Evolutionary conservation across 140 eudicot genomes (phyloP).

Genomic region (Flaveria floridana): DNA sequence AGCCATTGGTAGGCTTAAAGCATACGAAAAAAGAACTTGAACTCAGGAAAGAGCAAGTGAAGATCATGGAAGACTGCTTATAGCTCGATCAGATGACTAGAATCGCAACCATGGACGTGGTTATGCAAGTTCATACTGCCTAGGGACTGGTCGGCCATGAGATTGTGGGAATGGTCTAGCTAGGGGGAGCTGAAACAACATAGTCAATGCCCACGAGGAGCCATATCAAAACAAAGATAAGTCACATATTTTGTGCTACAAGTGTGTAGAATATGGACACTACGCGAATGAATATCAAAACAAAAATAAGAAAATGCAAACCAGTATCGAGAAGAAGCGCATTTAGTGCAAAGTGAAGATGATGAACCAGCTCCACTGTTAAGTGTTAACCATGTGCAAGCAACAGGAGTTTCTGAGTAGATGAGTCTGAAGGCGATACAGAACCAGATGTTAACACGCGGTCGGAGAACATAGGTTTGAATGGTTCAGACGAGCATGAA

Average conservation of each 20-base stretch:
- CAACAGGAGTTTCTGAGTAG: background rate
- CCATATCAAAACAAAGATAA: background rate
- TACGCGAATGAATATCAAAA: background rate
- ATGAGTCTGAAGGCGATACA: background rate
- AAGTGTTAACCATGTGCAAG: background rate
- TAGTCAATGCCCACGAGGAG: background rate
- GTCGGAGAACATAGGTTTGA: too few species aligned
- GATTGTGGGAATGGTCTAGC: too few species aligned
- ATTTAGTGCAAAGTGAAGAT: background rate
- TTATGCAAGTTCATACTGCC: too few species aligned
- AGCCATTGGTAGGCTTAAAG: too few species aligned
- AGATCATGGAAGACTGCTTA: too few species aligned
- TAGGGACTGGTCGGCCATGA: too few species aligned
- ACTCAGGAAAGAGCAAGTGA: too few species aligned
- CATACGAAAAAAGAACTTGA: too few species aligned
- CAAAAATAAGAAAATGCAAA: background rate
- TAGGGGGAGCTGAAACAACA: background rate
- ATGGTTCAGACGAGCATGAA: too few species aligned
- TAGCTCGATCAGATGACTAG: too few species aligned
- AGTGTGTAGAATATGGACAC: background rate
- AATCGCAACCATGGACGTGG: too few species aligned
- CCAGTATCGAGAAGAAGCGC: background rate
- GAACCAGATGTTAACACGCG: too few species aligned
- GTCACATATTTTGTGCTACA: background rate
- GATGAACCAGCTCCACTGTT: background rate